Evolutionary conservation across 768 basidiomycete genomes (phyloP).

Genomic region (Lyophyllum shimeji): DNA sequence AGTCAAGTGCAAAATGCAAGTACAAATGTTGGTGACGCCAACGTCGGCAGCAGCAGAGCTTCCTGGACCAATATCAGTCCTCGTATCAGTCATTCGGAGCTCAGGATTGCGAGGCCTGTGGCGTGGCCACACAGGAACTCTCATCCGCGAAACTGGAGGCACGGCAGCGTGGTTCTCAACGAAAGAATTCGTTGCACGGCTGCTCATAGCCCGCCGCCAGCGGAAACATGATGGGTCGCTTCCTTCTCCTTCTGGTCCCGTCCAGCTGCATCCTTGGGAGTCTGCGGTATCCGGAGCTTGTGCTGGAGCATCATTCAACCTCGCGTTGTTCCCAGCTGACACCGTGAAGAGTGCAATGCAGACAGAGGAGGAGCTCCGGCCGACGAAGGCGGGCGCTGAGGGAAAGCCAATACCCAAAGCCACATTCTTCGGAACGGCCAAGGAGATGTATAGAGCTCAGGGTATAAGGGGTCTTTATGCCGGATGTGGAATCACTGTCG

Average conservation of each 20-base stretch:
- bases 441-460: slow-evolving; percentile 69
- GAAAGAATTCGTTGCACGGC: slow-evolving; percentile 73
- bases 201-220: slow-evolving; percentile 55
- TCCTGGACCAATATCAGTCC: slow-evolving; percentile 74
- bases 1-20: slow-evolving; percentile 98
- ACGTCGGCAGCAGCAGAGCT: slow-evolving; percentile 30
- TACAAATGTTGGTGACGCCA: slow-evolving; percentile 67
- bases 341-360: slow-evolving; percentile 94
- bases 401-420: slow-evolving; percentile 28
- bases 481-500: slow-evolving; percentile 86
- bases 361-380: slow-evolving; percentile 85
- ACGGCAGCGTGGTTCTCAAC: slow-evolving; percentile 88
- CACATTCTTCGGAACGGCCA: slow-evolving; percentile 58
- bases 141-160: slow-evolving; percentile 92
- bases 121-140: slow-evolving; percentile 92
- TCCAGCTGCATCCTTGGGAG: slow-evolving; percentile 68
- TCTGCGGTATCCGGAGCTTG: slow-evolving; percentile 84
- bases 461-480: slow-evolving; percentile 82
- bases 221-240: slow-evolving; percentile 9
- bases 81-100: slow-evolving; percentile 59
- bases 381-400: slow-evolving; percentile 19
- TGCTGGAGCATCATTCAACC: slow-evolving; percentile 82
- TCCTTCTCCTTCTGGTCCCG: slow-evolving; percentile 35
- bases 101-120: slow-evolving; percentile 87
- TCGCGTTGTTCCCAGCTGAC: slow-evolving; percentile 94